phyloP scores from a whole-genome alignment of 495 filamentous ascomycete genomes.

The Xylaria flabelliformis region DNA sequence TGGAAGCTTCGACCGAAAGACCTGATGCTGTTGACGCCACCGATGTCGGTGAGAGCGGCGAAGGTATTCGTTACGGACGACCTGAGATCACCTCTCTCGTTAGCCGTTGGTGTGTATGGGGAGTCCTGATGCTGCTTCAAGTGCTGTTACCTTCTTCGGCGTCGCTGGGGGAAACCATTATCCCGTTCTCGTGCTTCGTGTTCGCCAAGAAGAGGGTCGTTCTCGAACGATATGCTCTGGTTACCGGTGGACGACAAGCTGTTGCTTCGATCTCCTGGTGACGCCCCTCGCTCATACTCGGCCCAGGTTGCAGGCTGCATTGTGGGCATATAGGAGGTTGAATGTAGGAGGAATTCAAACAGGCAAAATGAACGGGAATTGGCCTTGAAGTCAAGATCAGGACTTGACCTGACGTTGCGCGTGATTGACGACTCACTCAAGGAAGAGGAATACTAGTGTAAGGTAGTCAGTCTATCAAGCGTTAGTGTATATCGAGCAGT shows the following conservation, averaged over 20 bases:
- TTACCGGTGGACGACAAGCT: slow-evolving; percentile 47
- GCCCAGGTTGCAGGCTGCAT: slow-evolving; percentile 61
- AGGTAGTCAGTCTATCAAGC: background rate
- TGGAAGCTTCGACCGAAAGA: slow-evolving; percentile 96
- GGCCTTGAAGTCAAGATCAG: background rate
- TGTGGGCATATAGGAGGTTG: background rate
- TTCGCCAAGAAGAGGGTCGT: slow-evolving; percentile 49
- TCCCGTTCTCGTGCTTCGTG: slow-evolving; percentile 38
- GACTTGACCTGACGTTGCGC: background rate
- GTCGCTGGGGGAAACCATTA: slow-evolving; percentile 44
- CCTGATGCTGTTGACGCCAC: slow-evolving; percentile 91
- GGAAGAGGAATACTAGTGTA: background rate
- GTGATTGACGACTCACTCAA: background rate
- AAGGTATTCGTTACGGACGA: slow-evolving; percentile 80
- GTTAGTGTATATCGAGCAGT: slow-evolving; percentile 1
- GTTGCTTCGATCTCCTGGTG: slow-evolving; percentile 40
- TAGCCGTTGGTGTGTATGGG: slow-evolving; percentile 11
- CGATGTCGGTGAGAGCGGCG: slow-evolving; percentile 72
- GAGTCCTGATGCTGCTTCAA: background rate
- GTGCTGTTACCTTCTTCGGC: slow-evolving; percentile 44
- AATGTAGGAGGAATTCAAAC: background rate
- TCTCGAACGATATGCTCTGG: slow-evolving; percentile 46
- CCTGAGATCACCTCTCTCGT: slow-evolving; percentile 41
- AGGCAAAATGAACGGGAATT: background rate
- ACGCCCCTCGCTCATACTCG: slow-evolving; percentile 49